Evolutionary conservation across 257 asterid genomes (phyloP).

Genomic region (Penstemon newberryi): DNA sequence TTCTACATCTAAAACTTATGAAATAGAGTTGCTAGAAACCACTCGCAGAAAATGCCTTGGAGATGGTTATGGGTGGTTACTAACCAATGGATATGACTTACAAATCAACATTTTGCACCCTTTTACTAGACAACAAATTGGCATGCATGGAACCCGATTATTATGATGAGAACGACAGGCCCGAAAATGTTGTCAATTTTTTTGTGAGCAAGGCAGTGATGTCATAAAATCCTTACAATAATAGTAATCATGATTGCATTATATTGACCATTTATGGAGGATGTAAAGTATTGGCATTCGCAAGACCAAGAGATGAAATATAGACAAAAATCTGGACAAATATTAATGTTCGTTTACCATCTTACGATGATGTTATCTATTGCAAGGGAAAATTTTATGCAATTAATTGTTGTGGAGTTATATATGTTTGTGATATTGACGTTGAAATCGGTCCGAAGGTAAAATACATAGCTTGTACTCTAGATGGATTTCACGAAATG

Average conservation of each 20-base stretch:
- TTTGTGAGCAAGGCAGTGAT: neutral
- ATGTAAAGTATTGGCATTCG: neutral
- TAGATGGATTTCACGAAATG: too few species aligned
- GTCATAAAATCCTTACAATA: neutral
- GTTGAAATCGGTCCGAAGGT: neutral
- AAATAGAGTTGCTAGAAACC: too few species aligned
- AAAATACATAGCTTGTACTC: neutral
- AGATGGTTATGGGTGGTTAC: neutral
- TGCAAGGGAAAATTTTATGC: neutral
- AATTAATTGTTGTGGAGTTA: neutral
- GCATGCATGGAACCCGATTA: neutral
- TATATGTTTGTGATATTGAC: neutral
- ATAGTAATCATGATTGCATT: neutral
- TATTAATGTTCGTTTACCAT: neutral
- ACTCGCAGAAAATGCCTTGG: too few species aligned
- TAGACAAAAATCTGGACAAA: neutral
- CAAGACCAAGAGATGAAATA: neutral
- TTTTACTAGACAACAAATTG: neutral
- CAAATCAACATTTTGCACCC: neutral
- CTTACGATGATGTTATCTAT: neutral
- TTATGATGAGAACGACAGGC: neutral
- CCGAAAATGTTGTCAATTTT: neutral
- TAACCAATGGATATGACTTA: neutral
- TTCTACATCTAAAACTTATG: neutral
- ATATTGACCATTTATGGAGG: neutral